Conservation (phyloP, 768 basidiomycete genomes). For the Panaeolus papilionaceus region DNA sequence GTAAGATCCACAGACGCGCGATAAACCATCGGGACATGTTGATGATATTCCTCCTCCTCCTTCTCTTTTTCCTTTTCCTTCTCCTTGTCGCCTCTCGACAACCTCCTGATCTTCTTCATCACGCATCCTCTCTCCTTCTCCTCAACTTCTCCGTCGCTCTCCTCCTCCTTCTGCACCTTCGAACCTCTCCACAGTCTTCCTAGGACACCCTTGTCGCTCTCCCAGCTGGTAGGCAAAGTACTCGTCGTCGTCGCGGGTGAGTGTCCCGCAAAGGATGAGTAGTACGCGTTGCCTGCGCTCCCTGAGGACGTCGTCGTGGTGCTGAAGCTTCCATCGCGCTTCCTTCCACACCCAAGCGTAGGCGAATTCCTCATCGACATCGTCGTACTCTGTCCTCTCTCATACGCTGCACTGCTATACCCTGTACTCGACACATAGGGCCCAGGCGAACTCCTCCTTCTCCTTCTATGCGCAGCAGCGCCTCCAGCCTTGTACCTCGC, state of each 20-base stretch:
- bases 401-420: background rate
- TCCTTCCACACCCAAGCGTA: background rate
- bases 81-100: slow-evolving; percentile 24
- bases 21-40: background rate
- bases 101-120: slow-evolving; percentile 21
- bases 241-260: slow-evolving; percentile 29
- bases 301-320: slow-evolving; percentile 17
- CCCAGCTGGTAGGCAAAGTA: slow-evolving; percentile 34
- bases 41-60: slow-evolving; percentile 12
- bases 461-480: slow-evolving; percentile 3
- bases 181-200: slow-evolving; percentile 28
- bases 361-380: background rate
- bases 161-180: slow-evolving; percentile 28
- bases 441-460: slow-evolving; percentile 3
- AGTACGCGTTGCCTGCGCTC: slow-evolving; percentile 16
- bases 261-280: slow-evolving; percentile 17
- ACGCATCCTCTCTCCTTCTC: slow-evolving; percentile 29
- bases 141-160: slow-evolving; percentile 31
- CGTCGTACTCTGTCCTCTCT: background rate
- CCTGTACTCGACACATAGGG: background rate
- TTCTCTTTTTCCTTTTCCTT: slow-evolving; percentile 22
- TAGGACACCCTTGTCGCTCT: slow-evolving; percentile 33
- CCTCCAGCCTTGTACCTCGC: slow-evolving; percentile 19
- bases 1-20: slow-evolving; percentile 10
- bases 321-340: slow-evolving; percentile 19